These are phyloP conservation scores for Dictyostelium capitatum DNA, from an alignment of 78 protist genomes.

Conservation along the genomic window DNA sequence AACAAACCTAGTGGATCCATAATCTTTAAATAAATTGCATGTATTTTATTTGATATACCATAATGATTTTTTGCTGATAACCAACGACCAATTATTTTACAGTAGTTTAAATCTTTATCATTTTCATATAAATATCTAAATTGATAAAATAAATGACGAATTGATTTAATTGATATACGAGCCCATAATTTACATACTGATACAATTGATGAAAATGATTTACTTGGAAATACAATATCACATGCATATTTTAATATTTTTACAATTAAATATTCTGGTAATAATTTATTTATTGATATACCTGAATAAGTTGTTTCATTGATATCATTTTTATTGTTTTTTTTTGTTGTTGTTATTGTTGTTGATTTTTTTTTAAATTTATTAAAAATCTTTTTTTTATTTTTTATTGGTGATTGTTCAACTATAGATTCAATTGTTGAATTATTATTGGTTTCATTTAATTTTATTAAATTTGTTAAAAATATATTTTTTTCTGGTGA, in stretches of 20 bases:
- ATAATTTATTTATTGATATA: not conserved
- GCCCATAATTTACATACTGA: constrained; percentile 10
- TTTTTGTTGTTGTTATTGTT: not conserved
- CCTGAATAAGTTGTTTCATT: not conserved
- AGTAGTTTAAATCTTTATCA: not conserved
- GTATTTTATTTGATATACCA: not conserved
- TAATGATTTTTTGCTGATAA: not conserved
- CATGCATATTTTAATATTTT: not conserved
- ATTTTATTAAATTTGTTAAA: too few relatives aligned
- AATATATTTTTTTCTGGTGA: too few relatives aligned
- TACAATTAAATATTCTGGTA: not conserved
- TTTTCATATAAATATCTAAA: not conserved
- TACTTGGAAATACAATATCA: constrained; percentile 11
- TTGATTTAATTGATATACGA: not conserved
- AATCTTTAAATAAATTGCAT: not conserved
- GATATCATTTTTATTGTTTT: not conserved
- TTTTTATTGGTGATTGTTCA: too few relatives aligned
- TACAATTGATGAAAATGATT: not conserved
- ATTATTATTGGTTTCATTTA: too few relatives aligned
- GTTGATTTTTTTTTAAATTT: not conserved
- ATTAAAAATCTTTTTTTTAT: too few relatives aligned
- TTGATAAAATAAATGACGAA: not conserved
- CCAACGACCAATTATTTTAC: constrained; percentile 1
- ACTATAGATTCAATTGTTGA: too few relatives aligned
- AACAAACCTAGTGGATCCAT: not conserved